phyloP scores from a whole-genome alignment of 2,329 filamentous ascomycete genomes.

The Berkeleyomyces rouxiae region DNA sequence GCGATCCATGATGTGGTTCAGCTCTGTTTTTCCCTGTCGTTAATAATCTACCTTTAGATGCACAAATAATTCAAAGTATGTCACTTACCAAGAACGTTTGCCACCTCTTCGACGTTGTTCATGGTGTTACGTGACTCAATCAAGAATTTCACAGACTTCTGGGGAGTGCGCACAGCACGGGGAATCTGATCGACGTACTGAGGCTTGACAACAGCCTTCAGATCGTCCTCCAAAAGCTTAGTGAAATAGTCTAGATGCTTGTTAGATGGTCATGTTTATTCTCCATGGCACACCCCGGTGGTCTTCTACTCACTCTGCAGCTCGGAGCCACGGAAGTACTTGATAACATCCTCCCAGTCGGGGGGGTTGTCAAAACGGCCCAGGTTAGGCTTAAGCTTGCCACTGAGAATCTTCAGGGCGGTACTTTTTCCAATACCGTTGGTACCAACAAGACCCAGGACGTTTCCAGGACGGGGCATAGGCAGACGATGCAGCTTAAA shows the following conservation, averaged over 20 bases:
- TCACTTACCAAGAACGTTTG: constrained; percentile 44
- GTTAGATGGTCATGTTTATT: neutral
- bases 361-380: constrained; percentile 90
- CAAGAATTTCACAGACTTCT: constrained; percentile 64
- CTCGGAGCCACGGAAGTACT: constrained; percentile 94
- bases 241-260: constrained; percentile 69
- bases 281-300: neutral
- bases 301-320: constrained; percentile 58
- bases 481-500: constrained; percentile 98
- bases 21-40: constrained; percentile 30
- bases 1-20: constrained; percentile 79
- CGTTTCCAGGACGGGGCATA: constrained; percentile 87
- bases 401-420: constrained; percentile 95
- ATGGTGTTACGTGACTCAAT: constrained; percentile 62
- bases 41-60: constrained; percentile 17
- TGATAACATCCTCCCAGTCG: constrained; percentile 98
- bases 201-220: constrained; percentile 96
- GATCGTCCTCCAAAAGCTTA: constrained; percentile 88
- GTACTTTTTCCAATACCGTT: constrained; percentile 99
- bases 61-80: neutral
- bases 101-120: constrained; percentile 65
- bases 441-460: constrained; percentile 89
- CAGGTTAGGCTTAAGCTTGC: constrained; percentile 96
- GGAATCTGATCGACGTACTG: constrained; percentile 99
- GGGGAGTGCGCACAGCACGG: constrained; percentile 66